phyloP scores from a whole-genome alignment of 140 eudicot genomes.

The Oenanthe javanica region DNA sequence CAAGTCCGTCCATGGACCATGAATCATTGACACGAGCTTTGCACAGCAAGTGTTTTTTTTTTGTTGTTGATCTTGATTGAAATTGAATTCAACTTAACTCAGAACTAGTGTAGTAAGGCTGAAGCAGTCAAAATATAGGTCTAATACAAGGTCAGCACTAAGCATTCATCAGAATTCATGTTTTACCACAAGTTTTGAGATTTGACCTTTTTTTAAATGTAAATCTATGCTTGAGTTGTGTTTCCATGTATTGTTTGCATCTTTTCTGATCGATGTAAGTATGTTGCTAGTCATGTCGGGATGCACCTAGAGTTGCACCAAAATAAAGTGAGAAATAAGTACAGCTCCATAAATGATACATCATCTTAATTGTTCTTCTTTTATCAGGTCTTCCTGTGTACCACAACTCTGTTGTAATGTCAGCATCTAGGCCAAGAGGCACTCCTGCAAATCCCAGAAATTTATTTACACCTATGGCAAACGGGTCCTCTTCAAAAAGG shows the following conservation, averaged over 20 bases:
- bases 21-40: not conserved
- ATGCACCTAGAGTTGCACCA: not conserved
- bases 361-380: not conserved
- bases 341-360: not conserved
- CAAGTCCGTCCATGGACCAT: not conserved
- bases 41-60: not conserved
- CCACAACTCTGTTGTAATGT: constrained; percentile 34
- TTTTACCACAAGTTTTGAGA: not conserved
- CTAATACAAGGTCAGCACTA: not conserved
- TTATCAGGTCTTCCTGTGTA: constrained; percentile 32
- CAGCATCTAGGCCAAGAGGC: constrained; percentile 35
- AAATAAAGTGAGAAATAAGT: not conserved
- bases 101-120: not conserved
- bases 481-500: constrained; percentile 30
- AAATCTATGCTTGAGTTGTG: not conserved
- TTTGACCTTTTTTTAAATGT: not conserved
- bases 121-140: not conserved
- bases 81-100: not conserved
- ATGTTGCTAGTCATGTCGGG: not conserved
- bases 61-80: not conserved
- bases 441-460: constrained; percentile 22
- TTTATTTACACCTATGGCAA: constrained; percentile 39
- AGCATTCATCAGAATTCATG: not conserved
- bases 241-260: not conserved
- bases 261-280: not conserved